Conservation (phyloP, 805 yeast genomes). For the Saccharomycopsis fibuligera region DNA sequence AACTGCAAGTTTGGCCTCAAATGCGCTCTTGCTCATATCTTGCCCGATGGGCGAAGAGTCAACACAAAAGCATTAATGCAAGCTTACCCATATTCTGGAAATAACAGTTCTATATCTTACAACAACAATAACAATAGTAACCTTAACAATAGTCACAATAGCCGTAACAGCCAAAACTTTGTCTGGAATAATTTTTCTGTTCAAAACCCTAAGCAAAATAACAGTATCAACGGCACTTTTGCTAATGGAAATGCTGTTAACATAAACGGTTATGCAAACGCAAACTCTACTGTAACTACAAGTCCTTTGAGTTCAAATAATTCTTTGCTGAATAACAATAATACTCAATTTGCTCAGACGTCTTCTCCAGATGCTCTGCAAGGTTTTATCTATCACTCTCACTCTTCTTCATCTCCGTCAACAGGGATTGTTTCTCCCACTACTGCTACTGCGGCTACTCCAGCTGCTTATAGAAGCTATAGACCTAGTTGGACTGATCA, state of each 20-base stretch:
- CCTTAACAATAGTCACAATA: not conserved
- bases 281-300: not conserved
- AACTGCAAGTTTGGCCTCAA: slow-evolving; percentile 92
- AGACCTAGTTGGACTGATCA: not conserved
- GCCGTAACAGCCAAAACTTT: not conserved
- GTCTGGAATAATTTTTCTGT: not conserved
- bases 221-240: not conserved
- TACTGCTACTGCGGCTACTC: not conserved
- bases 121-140: not conserved
- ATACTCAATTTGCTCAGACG: not conserved
- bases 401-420: not conserved
- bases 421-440: not conserved
- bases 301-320: not conserved
- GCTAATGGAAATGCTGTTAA: not conserved
- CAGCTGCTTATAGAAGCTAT: no score
- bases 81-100: no score
- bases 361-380: not conserved
- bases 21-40: slow-evolving; percentile 88
- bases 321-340: not conserved
- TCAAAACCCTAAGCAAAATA: not conserved
- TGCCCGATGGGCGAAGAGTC: slow-evolving; percentile 83
- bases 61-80: slow-evolving; percentile 39
- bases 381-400: not conserved
- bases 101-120: no score
- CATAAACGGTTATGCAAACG: slow-evolving; percentile 19